Evolutionary conservation across 371 early-diverging fungal genomes (phyloP).

Genomic region (Gilbertella persicaria): DNA sequence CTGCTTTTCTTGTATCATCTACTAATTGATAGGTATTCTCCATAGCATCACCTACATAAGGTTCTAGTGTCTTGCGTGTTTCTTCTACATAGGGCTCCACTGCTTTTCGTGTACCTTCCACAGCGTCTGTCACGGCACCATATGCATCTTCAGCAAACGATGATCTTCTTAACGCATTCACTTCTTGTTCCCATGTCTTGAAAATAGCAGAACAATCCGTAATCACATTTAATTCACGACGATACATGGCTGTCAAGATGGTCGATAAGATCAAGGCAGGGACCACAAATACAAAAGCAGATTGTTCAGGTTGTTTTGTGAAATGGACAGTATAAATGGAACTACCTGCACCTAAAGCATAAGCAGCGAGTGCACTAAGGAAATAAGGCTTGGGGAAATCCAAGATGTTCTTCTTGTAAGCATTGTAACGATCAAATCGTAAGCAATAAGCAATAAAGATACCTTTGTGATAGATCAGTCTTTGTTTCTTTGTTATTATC

Average conservation of each 20-base stretch:
- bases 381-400: conserved; percentile 77
- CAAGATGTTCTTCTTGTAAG: not conserved
- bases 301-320: conserved; percentile 87
- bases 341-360: conserved; percentile 76
- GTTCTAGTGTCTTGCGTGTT: conserved; percentile 2
- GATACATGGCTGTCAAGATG: conserved; percentile 59
- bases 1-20: conserved; percentile 1
- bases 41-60: conserved; percentile 2
- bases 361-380: conserved; percentile 70
- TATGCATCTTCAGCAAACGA: conserved; percentile 5
- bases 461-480: conserved; percentile 31
- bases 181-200: too few species aligned
- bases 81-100: conserved; percentile 4
- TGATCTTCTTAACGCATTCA: too few species aligned
- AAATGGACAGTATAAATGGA: conserved; percentile 90
- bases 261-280: conserved; percentile 87
- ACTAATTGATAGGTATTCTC: conserved; percentile 1
- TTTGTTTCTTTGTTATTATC: not conserved
- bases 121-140: not conserved
- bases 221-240: conserved; percentile 73
- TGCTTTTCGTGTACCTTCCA: not conserved
- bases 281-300: conserved; percentile 89
- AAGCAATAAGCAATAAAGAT: conserved; percentile 88
- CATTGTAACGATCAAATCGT: conserved; percentile 71
- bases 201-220: conserved; percentile 61